Base-by-base conservation (phyloP, 1,284 basidiomycete genomes). In the Volvariella surrecta region DNA sequence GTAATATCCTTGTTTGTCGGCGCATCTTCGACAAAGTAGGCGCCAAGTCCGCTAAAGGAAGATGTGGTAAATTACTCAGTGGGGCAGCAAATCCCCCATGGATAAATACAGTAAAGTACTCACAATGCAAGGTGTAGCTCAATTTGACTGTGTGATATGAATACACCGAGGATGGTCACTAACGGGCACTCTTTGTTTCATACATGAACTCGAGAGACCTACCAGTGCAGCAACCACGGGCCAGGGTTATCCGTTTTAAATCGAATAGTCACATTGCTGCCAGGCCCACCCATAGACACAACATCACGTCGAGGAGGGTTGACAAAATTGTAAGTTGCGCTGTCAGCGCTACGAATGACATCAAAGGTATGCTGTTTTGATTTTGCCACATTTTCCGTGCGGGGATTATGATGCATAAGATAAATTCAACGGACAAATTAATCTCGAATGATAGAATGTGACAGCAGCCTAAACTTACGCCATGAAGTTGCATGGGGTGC, bases 191-290 rank as follows among this genome's bases (percentile, higher is more conserved):
- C n/a, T 28, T 28, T 11, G 28, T 24, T 22, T 2, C 11, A 11
- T 28, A 31, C 19, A 13, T 17, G 17, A 30, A 31, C 28, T 32
- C 32, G 21, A 37, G 38, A 17, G 11, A 55, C 60, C 42, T 40
- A 62, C 55, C 68, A 70, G 45, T 70, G 68, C 19, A 71, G 46
- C 46, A 70, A 62, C 69, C 70, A 72, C 1, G 68, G 67, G 1
- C 68, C 70, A 24, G 63, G 43, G 43, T 64, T 65, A 43, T 64
- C 57, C 1, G 62, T 62, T 3, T 42, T 43, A 46, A 63, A 63
- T 8, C 63, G 56, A 35, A 63, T 53, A 3, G 60, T 59, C 8
- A 57, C 54, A 18, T 54, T 52, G 46, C 57, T 55, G 11, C 43
- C 47, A 17, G 45, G 38, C 4, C 15, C 43, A 18, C 60, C 59